Evolutionary conservation across 2,329 filamentous ascomycete genomes (phyloP), one percentile per base, ranked within the genome.

Genomic region (Acrodontium crateriforme): DNA sequence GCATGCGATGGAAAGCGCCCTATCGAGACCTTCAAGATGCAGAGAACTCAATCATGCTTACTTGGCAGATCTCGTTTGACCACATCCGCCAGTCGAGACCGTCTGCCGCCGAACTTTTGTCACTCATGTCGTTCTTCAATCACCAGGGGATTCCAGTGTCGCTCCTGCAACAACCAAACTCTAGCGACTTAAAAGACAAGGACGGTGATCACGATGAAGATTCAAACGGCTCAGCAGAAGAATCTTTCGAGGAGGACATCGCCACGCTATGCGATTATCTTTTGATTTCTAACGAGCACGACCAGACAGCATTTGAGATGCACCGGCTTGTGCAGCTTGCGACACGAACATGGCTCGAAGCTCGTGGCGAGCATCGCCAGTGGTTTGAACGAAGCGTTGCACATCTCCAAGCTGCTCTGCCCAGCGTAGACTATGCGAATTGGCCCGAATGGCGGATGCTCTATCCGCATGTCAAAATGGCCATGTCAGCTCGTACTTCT

Each of bases 121-220:
- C 57, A 1, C 46, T 65, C 4, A 57, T 65, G 54, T 61, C 59
- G 45, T 56, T 60, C 32, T 65, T 60, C 36, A 50, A 65, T 27
- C 44, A 45, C 6, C 29, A 35, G 16, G 20, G 27, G 0, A 40
- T 42, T 12, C 39, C 31, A 3, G 37, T 36, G 18, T 21, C 15
- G 6, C 26, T 35, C 4, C 3, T 31, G 6, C 18, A 16, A 19
- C 16, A 18, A 25, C 13, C 10, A 10, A 18, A 24, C 5, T 23
- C 16, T 12, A 13, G 11, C 18, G 13, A 15, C 17, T 12, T 16
- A 19, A 25, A 15, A 7, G 8, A 19, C n/a, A 18, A 8, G 9
- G 12, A 12, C 14, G 10, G 9, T 9, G 24, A 8, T 25, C n/a
- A 24, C 13, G 21, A 25, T 4, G 20, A 5, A 24, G 16, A 31